A percentile compares a stretch with the other conserved stretches of the same genome.
Evolutionary conservation across 2,329 filamentous ascomycete species (phyloP).

Genomic region (Aspergillus novoparasiticus): DNA sequence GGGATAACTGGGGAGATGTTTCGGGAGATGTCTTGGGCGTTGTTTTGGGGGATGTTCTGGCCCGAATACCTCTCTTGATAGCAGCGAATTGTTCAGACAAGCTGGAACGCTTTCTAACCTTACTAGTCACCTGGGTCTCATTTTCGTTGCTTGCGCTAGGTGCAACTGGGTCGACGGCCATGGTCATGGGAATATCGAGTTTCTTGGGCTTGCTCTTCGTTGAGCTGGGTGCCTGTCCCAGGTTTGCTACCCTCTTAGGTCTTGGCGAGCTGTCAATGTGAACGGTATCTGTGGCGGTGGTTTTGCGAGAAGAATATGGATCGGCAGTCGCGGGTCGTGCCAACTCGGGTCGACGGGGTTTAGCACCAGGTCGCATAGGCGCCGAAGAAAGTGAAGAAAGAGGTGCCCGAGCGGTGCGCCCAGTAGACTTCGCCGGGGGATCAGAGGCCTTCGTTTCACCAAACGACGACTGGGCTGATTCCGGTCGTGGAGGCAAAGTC

Average conservation of each 20-base stretch:
- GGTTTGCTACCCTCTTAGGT: neutral
- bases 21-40: neutral
- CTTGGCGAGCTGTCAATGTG: neutral
- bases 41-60: neutral
- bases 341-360: constrained; percentile 41
- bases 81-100: neutral
- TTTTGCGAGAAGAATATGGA: constrained; percentile 37
- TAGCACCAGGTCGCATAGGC: constrained; percentile 55
- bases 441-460: constrained; percentile 43
- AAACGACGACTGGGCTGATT: constrained; percentile 59
- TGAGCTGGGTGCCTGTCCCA: neutral
- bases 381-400: constrained; percentile 58
- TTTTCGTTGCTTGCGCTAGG: neutral
- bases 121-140: neutral
- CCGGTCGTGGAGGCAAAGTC: constrained; percentile 55
- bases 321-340: constrained; percentile 39
- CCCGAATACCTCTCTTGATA: neutral
- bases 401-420: constrained; percentile 37
- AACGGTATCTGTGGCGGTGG: neutral
- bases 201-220: neutral
- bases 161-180: neutral
- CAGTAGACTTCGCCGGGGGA: constrained; percentile 36
- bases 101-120: neutral
- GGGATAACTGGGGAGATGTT: neutral
- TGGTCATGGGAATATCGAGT: neutral